Conservation (phyloP, 805 yeast genomes). For the Yamadazyma phyllophila region DNA sequence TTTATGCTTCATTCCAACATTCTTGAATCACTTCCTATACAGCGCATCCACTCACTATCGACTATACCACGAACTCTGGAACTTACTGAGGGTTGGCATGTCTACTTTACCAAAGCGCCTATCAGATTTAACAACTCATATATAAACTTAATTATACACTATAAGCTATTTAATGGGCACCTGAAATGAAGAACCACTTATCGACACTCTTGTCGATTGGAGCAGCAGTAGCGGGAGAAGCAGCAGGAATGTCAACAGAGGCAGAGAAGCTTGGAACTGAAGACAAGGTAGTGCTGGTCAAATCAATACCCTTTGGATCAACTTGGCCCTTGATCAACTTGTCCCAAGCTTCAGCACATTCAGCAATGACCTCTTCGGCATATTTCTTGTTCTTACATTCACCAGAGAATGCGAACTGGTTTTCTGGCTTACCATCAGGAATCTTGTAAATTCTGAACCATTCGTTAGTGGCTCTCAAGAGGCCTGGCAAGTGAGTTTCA, state of each 20-base stretch:
- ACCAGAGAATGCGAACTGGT: conserved; percentile 73
- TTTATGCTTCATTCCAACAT: too few species aligned
- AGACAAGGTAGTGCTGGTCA: conserved; percentile 72
- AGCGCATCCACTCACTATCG: too few species aligned
- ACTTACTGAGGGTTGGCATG: too few species aligned
- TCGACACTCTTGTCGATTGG: conserved; percentile 95
- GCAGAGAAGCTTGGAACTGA: conserved; percentile 51
- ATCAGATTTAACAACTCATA: not conserved
- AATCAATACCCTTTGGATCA: conserved; percentile 56
- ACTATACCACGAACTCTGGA: too few species aligned
- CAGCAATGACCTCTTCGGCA: conserved; percentile 59
- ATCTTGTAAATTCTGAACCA: conserved; percentile 86
- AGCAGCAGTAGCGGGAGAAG: conserved; percentile 73
- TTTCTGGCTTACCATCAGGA: conserved; percentile 77
- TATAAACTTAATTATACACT: not conserved
- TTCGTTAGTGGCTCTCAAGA: conserved; percentile 61
- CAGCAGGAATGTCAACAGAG: conserved; percentile 61
- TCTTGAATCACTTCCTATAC: too few species aligned
- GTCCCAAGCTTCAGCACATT: conserved; percentile 71
- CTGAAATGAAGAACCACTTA: conserved; percentile 98
- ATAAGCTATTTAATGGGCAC: conserved; percentile 47
- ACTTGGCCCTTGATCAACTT: conserved; percentile 46
- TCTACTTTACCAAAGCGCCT: too few species aligned
- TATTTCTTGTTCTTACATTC: conserved; percentile 56
- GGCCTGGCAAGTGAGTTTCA: conserved; percentile 64